These are phyloP conservation scores for Mycena indigotica DNA, from an alignment of 768 basidiomycete genomes.

Conservation along the genomic window DNA sequence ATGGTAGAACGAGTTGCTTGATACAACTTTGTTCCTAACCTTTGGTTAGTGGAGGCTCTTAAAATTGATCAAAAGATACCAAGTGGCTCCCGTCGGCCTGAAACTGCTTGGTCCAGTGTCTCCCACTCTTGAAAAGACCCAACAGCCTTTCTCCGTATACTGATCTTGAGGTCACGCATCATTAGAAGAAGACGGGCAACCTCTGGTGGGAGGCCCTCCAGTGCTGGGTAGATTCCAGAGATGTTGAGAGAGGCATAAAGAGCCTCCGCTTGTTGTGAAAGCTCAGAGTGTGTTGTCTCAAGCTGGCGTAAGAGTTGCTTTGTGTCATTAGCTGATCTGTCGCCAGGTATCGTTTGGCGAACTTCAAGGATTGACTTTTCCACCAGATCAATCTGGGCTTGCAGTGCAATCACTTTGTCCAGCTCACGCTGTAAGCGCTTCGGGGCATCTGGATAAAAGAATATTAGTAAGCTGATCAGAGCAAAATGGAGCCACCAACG, in stretches of 20 bases:
- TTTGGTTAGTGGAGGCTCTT: background rate
- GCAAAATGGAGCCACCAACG: conserved; percentile 26
- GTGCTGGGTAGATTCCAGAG: conserved; percentile 34
- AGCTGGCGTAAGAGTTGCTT: conserved; percentile 24
- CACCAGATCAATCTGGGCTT: conserved; percentile 29
- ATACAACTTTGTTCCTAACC: conserved; percentile 35
- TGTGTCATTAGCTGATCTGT: conserved; percentile 6
- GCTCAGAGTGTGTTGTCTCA: conserved; percentile 19
- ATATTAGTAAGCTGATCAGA: background rate
- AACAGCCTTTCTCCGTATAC: conserved; percentile 27
- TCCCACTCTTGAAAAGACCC: no score
- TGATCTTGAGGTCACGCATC: conserved; percentile 30
- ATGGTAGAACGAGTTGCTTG: conserved; percentile 33
- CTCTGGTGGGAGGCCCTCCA: conserved; percentile 30
- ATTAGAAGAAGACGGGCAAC: conserved; percentile 36
- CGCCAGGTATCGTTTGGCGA: conserved; percentile 12
- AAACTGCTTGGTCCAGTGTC: conserved; percentile 26
- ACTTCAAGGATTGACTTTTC: conserved; percentile 27
- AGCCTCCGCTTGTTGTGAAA: conserved; percentile 30
- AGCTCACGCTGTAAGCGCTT: conserved; percentile 35
- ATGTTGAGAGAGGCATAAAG: conserved; percentile 40
- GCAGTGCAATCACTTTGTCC: conserved; percentile 32
- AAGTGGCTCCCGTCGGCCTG: conserved; percentile 21
- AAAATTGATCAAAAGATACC: conserved; percentile 11
- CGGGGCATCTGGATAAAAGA: conserved; percentile 32